Conservation (phyloP, 1,284 basidiomycete species). For the Microbotryum lychnidis-dioicae region DNA sequence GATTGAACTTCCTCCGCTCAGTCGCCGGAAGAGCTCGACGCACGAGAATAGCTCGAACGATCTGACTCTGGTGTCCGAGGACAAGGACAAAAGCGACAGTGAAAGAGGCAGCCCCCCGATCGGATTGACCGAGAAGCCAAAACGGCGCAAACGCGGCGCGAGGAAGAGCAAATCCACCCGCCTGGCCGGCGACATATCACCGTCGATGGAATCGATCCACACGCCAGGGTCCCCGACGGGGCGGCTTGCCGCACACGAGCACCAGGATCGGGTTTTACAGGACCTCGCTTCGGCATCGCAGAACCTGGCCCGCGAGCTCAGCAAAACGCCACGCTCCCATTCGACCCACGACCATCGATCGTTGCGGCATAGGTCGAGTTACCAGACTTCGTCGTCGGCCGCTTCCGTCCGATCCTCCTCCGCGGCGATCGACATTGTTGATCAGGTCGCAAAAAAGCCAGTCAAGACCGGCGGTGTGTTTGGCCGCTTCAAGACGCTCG, state of each 20-base stretch:
- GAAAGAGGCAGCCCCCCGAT: constrained; percentile 36
- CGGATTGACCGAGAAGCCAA: constrained; percentile 46
- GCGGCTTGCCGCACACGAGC: background rate
- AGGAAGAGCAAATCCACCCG: constrained; percentile 46
- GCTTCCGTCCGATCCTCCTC: constrained; percentile 5
- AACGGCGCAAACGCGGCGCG: constrained; percentile 67
- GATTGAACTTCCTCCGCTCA: background rate
- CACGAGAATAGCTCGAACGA: constrained; percentile 5
- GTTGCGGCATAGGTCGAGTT: constrained; percentile 4
- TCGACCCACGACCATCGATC: constrained; percentile 6
- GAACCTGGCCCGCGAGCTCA: constrained; percentile 71
- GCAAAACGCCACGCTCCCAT: constrained; percentile 44
- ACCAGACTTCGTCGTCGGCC: constrained; percentile 6
- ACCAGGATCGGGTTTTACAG: constrained; percentile 42
- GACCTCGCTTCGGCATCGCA: constrained; percentile 72
- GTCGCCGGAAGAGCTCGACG: constrained; percentile 1
- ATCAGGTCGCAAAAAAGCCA: background rate
- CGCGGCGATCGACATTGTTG: background rate
- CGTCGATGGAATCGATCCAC: background rate
- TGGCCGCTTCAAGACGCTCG: constrained; percentile 30
- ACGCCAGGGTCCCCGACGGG: constrained; percentile 10
- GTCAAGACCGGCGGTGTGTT: constrained; percentile 25
- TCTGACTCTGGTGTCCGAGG: constrained; percentile 1
- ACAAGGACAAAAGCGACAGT: constrained; percentile 11
- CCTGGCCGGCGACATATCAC: constrained; percentile 11